These are phyloP conservation scores for Phylloporus sp. DNA, from an alignment of 1,284 basidiomycete species.

Conservation along the genomic window DNA sequence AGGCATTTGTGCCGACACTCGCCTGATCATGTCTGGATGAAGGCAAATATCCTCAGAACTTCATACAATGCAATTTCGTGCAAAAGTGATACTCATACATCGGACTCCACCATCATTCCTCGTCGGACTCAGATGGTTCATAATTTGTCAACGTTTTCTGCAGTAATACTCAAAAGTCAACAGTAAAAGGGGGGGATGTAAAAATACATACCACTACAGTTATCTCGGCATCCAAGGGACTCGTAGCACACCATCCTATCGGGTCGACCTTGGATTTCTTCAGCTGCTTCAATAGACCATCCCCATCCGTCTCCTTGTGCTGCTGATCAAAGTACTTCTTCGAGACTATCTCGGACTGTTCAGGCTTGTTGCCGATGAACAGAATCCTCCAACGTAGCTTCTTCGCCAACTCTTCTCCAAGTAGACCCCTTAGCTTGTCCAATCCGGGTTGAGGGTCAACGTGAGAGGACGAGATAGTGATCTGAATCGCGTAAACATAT, in stretches of 20 bases:
- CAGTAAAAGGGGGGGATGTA: not conserved
- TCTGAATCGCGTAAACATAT: not conserved
- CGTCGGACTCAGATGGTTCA: not conserved
- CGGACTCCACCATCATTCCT: not conserved
- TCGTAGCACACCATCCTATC: constrained; percentile 3
- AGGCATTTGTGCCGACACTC: not conserved
- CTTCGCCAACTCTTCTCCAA: not conserved
- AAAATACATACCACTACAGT: not conserved
- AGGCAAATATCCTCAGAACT: not conserved
- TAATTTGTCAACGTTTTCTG: no score
- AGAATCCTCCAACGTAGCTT: not conserved
- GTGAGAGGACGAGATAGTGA: not conserved
- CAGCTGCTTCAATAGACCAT: not conserved
- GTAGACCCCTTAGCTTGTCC: not conserved
- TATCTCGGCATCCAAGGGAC: constrained; percentile 1
- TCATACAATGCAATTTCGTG: not conserved
- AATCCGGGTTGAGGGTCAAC: not conserved
- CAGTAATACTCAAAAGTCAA: not conserved
- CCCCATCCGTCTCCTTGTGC: not conserved
- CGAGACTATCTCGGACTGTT: constrained; percentile 1
- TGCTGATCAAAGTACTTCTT: not conserved
- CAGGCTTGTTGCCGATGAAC: not conserved
- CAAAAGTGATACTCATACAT: not conserved
- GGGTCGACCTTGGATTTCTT: not conserved
- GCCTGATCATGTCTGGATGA: not conserved